Conservation (phyloP, 192 early-diverging fungal genomes). For the Backusella liffmaniae region DNA sequence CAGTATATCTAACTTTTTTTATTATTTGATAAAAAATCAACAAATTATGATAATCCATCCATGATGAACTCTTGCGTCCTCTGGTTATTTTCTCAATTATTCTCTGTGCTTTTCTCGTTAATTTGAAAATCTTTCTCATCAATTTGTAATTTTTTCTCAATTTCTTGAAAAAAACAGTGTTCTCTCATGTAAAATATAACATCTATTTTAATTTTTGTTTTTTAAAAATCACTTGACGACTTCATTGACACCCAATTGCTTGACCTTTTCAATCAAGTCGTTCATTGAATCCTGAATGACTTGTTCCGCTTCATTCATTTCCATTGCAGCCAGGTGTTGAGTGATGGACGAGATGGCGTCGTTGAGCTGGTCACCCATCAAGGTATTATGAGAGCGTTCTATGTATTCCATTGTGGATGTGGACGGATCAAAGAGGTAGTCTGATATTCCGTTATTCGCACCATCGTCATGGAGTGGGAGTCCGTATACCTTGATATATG, state of each 20-base stretch:
- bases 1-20: too few relatives aligned
- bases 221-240: neutral
- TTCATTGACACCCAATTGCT: conserved; percentile 25
- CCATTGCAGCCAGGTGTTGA: conserved; percentile 15
- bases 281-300: conserved; percentile 15
- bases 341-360: conserved; percentile 21
- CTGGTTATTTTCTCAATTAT: too few relatives aligned
- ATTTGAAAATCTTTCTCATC: too few relatives aligned
- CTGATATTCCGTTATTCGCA: conserved; percentile 17
- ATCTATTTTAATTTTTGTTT: too few relatives aligned
- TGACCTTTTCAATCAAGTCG: conserved; percentile 26
- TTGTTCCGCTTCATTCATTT: conserved; percentile 5
- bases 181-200: too few relatives aligned
- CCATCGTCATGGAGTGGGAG: neutral
- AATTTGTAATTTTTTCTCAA: too few relatives aligned
- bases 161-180: too few relatives aligned
- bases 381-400: too few relatives aligned
- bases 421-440: conserved; percentile 6
- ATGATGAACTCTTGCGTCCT: too few relatives aligned
- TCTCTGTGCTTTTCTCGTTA: too few relatives aligned
- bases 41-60: too few relatives aligned
- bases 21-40: too few relatives aligned
- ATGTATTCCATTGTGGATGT: neutral
- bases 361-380: neutral
- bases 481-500: conserved; percentile 17